Base-by-base conservation (phyloP, 2,329 filamentous ascomycete species). In the Amphichorda felina region DNA sequence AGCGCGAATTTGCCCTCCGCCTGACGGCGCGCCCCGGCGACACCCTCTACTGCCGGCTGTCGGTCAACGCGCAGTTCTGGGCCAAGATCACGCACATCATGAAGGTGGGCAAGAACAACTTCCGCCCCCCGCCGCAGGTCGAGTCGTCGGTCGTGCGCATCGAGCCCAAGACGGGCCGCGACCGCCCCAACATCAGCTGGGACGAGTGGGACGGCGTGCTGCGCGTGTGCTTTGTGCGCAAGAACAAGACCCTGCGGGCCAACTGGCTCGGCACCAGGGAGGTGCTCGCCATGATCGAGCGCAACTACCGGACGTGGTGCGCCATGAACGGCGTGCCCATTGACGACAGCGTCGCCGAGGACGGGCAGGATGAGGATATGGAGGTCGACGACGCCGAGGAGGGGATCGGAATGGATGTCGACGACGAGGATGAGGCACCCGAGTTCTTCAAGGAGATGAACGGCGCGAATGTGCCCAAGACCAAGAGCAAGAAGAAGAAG, bases 41-140 rank as follows among this genome's bases (percentile, higher is more conserved):
- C 52, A 74, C 86, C 36, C 74, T 96, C 8, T 96, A 95, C 66
- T 87, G 79, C 45, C 74, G 91, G n/a, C 68, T 96, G 18, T 83
- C 76, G 2, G 89, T 94, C 39, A 96, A 96, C 50, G 85, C 83
- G 14, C 89, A 96, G 54, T 94, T 96, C 70, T 95, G 65, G 56
- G 83, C 68, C 40, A 68, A 66, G 41, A 67, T 70, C 49, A 66
- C 64, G n/a, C 66, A 71, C 56, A 77, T 94, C 46, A 85, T 94
- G 79, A 94, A 94, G 63, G 89, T 96, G 31, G 87, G 88, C 44
- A 83, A 81, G 60, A 91, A 93, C 60, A 96, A 96, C 64, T 98
- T 96, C 71, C 86, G 85, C 42, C 91, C 91, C 0, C 89, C 91
- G 1, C 91, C 91, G 8, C 75, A 86, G 50, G 91, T 98, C 39